These are phyloP conservation scores for Trametes polyzona DNA, from an alignment of 1,284 basidiomycete species.

Conservation along the genomic window DNA sequence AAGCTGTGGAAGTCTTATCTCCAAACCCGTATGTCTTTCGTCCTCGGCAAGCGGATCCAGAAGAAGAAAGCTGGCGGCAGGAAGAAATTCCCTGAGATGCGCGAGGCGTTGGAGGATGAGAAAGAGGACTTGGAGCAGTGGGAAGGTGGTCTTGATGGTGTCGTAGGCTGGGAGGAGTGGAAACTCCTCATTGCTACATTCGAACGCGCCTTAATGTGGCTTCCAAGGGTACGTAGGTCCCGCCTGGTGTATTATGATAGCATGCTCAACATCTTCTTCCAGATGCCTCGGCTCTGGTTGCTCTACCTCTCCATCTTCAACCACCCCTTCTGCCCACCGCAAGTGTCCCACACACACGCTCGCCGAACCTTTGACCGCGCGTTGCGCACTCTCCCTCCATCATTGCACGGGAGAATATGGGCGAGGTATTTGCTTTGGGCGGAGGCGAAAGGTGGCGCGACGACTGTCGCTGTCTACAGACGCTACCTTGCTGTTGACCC, in stretches of 20 bases:
- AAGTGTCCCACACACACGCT: slow-evolving; percentile 88
- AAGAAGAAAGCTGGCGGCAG: slow-evolving; percentile 82
- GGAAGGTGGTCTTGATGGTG: slow-evolving; percentile 84
- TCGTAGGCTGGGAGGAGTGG: slow-evolving; percentile 96
- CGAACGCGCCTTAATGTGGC: slow-evolving; percentile 93
- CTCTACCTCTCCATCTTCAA: slow-evolving; percentile 90
- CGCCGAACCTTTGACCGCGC: slow-evolving; percentile 95
- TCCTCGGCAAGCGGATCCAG: slow-evolving; percentile 75
- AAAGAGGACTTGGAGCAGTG: slow-evolving; percentile 78
- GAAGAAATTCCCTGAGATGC: slow-evolving; percentile 89
- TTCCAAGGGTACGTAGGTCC: slow-evolving; percentile 74
- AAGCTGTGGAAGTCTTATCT: slow-evolving; percentile 97
- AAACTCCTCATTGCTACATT: slow-evolving; percentile 85
- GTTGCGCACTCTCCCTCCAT: slow-evolving; percentile 90
- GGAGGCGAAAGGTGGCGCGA: slow-evolving; percentile 82
- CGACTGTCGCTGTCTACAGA: slow-evolving; percentile 87
- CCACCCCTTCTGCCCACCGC: slow-evolving; percentile 88
- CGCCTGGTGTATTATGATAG: slow-evolving; percentile 7
- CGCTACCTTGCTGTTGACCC: slow-evolving; percentile 90
- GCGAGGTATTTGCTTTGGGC: slow-evolving; percentile 95
- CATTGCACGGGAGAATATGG: slow-evolving; percentile 95
- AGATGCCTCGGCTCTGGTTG: slow-evolving; percentile 95
- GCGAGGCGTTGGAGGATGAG: slow-evolving; percentile 86
- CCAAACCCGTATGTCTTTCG: slow-evolving; percentile 81
- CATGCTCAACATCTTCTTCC: slow-evolving; percentile 7